phyloP scores from a whole-genome alignment of 805 yeast species.

The Nakazawaea wyomingensis region DNA sequence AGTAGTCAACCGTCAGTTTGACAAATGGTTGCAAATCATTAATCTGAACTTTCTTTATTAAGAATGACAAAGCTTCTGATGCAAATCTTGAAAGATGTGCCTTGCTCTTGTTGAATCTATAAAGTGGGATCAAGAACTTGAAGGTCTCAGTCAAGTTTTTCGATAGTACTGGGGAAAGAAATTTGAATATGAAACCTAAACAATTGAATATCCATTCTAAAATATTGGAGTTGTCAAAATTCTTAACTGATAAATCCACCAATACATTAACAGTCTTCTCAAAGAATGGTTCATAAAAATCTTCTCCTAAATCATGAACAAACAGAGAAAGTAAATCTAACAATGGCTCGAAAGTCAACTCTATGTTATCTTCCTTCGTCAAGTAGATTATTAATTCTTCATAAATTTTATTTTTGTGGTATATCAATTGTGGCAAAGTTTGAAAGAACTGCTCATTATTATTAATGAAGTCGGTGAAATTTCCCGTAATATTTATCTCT shows the following conservation, averaged over 20 bases:
- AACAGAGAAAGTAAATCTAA: slow-evolving; percentile 79
- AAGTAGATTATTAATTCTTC: slow-evolving; percentile 34
- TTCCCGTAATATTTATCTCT: slow-evolving; percentile 75
- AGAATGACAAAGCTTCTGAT: slow-evolving; percentile 84
- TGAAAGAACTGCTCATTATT: slow-evolving; percentile 50
- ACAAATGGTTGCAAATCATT: slow-evolving; percentile 44
- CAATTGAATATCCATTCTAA: slow-evolving; percentile 83
- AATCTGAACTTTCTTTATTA: slow-evolving; percentile 61
- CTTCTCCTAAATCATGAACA: slow-evolving; percentile 89
- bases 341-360: slow-evolving; percentile 71
- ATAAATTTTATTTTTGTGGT: slow-evolving; percentile 63
- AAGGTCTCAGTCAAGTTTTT: slow-evolving; percentile 69
- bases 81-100: slow-evolving; percentile 74
- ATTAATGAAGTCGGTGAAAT: slow-evolving; percentile 59
- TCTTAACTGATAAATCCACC: slow-evolving; percentile 42
- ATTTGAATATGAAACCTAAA: slow-evolving; percentile 85
- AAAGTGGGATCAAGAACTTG: slow-evolving; percentile 53
- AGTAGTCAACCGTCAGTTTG: slow-evolving; percentile 31
- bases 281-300: slow-evolving; percentile 67
- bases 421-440: slow-evolving; percentile 75
- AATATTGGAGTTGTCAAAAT: slow-evolving; percentile 50
- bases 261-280: slow-evolving; percentile 45
- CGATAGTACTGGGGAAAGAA: slow-evolving; percentile 60
- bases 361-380: slow-evolving; percentile 45
- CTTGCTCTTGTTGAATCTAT: slow-evolving; percentile 48